phyloP scores from a whole-genome alignment of 208 protist species.

The Leishmania tropica region DNA sequence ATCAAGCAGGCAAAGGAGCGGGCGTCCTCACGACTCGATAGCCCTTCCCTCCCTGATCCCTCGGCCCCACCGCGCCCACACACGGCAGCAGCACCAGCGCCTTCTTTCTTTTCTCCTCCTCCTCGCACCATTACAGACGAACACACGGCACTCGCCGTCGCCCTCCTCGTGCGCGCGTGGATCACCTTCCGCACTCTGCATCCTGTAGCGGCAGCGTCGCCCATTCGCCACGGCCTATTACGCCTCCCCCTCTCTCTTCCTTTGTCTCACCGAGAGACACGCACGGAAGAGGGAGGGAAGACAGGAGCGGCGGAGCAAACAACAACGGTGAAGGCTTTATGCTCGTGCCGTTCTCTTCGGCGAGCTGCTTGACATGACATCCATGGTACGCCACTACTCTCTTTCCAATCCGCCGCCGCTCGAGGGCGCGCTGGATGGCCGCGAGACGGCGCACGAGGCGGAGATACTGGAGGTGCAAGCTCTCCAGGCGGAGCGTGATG shows the following conservation, averaged over 20 bases:
- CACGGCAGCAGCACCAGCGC: not conserved
- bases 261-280: too few relatives aligned
- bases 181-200: not conserved
- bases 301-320: not conserved
- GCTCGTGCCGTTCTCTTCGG: not conserved
- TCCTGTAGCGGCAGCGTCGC: not conserved
- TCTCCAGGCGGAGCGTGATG: slow-evolving; percentile 46
- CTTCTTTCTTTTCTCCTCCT: not conserved
- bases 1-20: not conserved
- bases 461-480: slow-evolving; percentile 68
- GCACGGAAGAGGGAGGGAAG: not conserved
- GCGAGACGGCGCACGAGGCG: slow-evolving; percentile 68
- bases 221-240: not conserved
- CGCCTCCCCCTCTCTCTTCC: not conserved
- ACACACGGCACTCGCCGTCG: not conserved
- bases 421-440: slow-evolving; percentile 40
- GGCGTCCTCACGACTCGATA: not conserved
- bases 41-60: not conserved
- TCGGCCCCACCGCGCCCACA: not conserved
- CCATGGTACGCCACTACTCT: slow-evolving; percentile 35
- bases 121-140: not conserved
- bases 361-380: slow-evolving; percentile 8
- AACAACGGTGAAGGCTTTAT: not conserved
- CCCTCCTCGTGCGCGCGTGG: not conserved
- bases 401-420: slow-evolving; percentile 36